These are phyloP conservation scores for Gynochthodes officinalis DNA, from an alignment of 257 asterid species.

Conservation along the genomic window DNA sequence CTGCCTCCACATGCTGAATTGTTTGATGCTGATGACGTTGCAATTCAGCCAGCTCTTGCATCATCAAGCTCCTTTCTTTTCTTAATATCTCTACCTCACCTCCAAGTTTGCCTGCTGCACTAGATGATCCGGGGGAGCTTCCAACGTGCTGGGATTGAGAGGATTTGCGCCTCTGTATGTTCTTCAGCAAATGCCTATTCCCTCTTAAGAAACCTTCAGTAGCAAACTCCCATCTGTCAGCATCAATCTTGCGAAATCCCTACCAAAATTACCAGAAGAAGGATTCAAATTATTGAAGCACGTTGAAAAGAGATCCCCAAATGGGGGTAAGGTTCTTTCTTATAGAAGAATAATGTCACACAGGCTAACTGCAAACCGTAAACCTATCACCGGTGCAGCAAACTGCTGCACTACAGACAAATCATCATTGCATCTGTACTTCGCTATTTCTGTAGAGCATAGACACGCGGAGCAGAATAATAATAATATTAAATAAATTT, in stretches of 20 bases:
- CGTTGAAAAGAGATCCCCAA: not conserved
- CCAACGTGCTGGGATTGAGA: slow-evolving; percentile 52
- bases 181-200: slow-evolving; percentile 58
- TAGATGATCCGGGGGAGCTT: slow-evolving; percentile 36
- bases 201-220: slow-evolving; percentile 65
- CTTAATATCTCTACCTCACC: slow-evolving; percentile 56
- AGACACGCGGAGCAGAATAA: not conserved
- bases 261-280: slow-evolving; percentile 24
- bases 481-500: slow-evolving; percentile 9
- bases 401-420: slow-evolving; percentile 32
- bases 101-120: slow-evolving; percentile 41
- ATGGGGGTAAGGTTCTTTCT: slow-evolving; percentile 10
- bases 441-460: not conserved
- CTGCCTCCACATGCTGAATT: slow-evolving; percentile 46
- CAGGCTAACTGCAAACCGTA: slow-evolving; percentile 21
- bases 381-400: slow-evolving; percentile 20
- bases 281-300: not conserved
- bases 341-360: slow-evolving; percentile 15
- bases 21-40: slow-evolving; percentile 68
- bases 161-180: slow-evolving; percentile 72
- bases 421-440: slow-evolving; percentile 21
- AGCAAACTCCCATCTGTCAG: slow-evolving; percentile 84
- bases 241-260: slow-evolving; percentile 80
- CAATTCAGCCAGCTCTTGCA: slow-evolving; percentile 65
- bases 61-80: slow-evolving; percentile 62